These are phyloP conservation scores for Trichoderma semiorbis DNA, from an alignment of 2,329 filamentous ascomycete species.

Conservation along the genomic window DNA sequence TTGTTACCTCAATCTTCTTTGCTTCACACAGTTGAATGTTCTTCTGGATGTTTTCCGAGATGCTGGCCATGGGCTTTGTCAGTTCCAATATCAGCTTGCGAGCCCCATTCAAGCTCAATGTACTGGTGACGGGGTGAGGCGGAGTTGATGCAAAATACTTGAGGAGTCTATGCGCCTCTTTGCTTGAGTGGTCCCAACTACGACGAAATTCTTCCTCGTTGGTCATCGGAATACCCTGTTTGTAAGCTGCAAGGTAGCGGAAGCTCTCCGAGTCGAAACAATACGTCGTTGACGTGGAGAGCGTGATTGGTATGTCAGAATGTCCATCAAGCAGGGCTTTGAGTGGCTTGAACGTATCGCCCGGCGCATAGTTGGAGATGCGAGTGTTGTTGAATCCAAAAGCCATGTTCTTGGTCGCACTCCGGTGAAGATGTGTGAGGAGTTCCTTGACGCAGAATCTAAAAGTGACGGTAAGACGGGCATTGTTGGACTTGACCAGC, in stretches of 20 bases:
- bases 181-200: conserved; percentile 23
- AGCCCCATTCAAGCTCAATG: conserved; percentile 20
- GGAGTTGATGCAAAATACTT: neutral
- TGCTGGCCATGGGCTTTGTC: conserved; percentile 21
- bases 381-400: conserved; percentile 17
- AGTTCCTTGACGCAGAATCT: conserved; percentile 6
- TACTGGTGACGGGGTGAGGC: conserved; percentile 23
- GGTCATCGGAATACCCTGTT: neutral
- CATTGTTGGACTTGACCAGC: conserved; percentile 16
- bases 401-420: conserved; percentile 3
- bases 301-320: neutral
- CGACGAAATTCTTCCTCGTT: conserved; percentile 6
- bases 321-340: conserved; percentile 1
- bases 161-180: conserved; percentile 18
- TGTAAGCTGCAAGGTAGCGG: conserved; percentile 12
- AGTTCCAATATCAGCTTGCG: conserved; percentile 16
- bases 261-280: conserved; percentile 18
- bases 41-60: conserved; percentile 20
- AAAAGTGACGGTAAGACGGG: conserved; percentile 2
- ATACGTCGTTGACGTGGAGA: neutral
- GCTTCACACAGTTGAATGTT: neutral
- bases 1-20: too few relatives aligned
- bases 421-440: conserved; percentile 12
- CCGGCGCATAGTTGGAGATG: conserved; percentile 9
- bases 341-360: conserved; percentile 9